Evolutionary conservation across 164 flowering plant genomes (phyloP), one percentile per base, ranked within the genome.

Genomic region (Berberis thunbergii): DNA sequence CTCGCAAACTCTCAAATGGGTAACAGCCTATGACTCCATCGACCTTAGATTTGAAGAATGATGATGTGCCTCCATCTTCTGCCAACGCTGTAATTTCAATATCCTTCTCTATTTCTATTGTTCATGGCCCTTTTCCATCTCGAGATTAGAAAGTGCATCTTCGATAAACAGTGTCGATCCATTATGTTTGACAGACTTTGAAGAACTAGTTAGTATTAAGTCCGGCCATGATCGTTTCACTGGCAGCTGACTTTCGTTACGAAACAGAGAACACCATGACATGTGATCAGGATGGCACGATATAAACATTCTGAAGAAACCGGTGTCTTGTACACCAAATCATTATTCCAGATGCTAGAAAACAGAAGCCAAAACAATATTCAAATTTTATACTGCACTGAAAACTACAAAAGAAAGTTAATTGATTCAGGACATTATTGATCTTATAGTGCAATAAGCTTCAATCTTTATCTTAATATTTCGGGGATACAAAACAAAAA

Each of bases 281-380:
- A 70, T 41, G 53, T 74, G 59, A 72, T 70, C 65, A 46, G 60
- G 38, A 78, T 86, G 63, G 44, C 87, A 78, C 11, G 92, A 83
- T 50, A 58, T 79, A 60, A n/a, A 88, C 72, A 73, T 78, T 72
- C 75, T 84, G 88, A 69, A 95, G 75, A 79, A 91, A 95, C 49
- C 81, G 77, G 80, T 89, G 88, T 67, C 88, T 82, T 70, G 76
- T 69, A 66, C 91, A 85, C 99, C 99, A 95, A 49, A 72, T 69
- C 84, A 92, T 84, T 59, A 91, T 76, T 91, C 98, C 86, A 89
- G 60, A 78, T 95, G 99, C 99, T 95, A 92, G 65, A 70, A 59
- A 70, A 60, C 43, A 59, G 8, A 57, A 60, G 42, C 26, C 56
- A 54, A 63, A 40, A 45, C 58, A 75, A 38, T 8, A 38, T 13